Percentiles rank a stretch among this genome's conserved stretches.
These are phyloP conservation scores for Fallopia convolvulus DNA, from an alignment of 148 eudicot species.

Conservation along the genomic window DNA sequence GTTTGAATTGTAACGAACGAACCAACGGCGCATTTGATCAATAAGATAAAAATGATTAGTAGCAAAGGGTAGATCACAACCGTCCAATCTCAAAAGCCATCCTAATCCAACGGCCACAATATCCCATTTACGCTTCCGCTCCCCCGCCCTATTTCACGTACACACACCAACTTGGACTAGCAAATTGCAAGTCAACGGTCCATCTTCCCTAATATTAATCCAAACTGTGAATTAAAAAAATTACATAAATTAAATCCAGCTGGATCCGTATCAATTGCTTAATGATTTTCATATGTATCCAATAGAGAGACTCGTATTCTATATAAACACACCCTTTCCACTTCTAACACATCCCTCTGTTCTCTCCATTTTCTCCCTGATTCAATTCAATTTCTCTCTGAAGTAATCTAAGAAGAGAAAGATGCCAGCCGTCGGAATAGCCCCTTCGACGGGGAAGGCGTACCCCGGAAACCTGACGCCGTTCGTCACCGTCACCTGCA, in stretches of 20 bases:
- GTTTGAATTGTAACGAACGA: neutral
- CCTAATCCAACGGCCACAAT: neutral
- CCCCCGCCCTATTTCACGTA: neutral
- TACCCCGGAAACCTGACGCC: constrained; percentile 74
- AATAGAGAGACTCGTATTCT: neutral
- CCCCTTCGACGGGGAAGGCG: constrained; percentile 31
- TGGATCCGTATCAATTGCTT: neutral
- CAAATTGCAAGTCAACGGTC: constrained; percentile 5
- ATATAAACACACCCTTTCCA: constrained; percentile 7
- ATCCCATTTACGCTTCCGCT: neutral
- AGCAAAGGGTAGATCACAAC: neutral
- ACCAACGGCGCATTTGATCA: neutral
- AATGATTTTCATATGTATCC: neutral
- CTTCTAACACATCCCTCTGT: neutral
- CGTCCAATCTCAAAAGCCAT: neutral
- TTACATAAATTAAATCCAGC: neutral
- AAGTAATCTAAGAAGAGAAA: neutral
- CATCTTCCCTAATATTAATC: neutral
- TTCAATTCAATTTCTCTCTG: neutral
- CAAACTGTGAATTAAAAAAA: neutral
- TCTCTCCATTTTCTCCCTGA: neutral
- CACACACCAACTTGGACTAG: neutral
- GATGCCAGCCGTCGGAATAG: constrained; percentile 38
- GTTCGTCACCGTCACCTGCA: constrained; percentile 57
- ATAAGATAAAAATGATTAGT: neutral